Conservation (phyloP, 108 stramenopile species). For the Discostella pseudostelligera region DNA sequence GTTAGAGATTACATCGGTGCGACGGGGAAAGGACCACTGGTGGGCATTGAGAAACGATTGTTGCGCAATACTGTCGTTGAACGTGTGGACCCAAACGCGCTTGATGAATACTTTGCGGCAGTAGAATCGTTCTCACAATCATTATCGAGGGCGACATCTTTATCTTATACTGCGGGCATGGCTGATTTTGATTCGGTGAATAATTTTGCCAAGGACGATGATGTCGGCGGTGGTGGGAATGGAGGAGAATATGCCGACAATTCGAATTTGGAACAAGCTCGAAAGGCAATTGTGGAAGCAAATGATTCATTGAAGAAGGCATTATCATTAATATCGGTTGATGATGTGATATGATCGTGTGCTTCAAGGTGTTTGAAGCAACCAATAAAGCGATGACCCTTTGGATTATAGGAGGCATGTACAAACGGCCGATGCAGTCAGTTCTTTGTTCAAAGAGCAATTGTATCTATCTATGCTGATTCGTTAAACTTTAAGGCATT, state of each 20-base stretch:
- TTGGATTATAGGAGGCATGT: too few species aligned
- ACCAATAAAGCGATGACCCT: too few species aligned
- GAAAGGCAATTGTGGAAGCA: slow-evolving; percentile 56
- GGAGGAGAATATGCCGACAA: too few species aligned
- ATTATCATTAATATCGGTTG: slow-evolving; percentile 25
- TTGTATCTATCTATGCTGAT: too few species aligned
- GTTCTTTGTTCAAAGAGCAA: too few species aligned
- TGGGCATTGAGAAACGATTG: slow-evolving; percentile 61
- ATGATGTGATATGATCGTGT: not conserved
- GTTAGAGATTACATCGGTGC: slow-evolving; percentile 74
- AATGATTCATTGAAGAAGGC: slow-evolving; percentile 54
- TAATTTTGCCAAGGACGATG: slow-evolving; percentile 61
- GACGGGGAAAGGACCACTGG: slow-evolving; percentile 76
- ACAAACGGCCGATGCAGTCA: too few species aligned
- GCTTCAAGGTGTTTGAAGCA: too few species aligned
- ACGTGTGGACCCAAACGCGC: slow-evolving; percentile 51
- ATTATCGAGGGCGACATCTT: slow-evolving; percentile 52
- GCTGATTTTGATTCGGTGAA: slow-evolving; percentile 76
- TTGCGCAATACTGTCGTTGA: slow-evolving; percentile 50
- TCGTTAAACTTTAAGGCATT: too few species aligned
- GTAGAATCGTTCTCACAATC: slow-evolving; percentile 62
- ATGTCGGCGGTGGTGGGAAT: slow-evolving; percentile 22
- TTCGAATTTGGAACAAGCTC: slow-evolving; percentile 56
- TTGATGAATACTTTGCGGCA: slow-evolving; percentile 61
- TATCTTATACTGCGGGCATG: slow-evolving; percentile 67